Base-by-base conservation (phyloP, 352 stramenopile species). In the Globisporangium irregulare region DNA sequence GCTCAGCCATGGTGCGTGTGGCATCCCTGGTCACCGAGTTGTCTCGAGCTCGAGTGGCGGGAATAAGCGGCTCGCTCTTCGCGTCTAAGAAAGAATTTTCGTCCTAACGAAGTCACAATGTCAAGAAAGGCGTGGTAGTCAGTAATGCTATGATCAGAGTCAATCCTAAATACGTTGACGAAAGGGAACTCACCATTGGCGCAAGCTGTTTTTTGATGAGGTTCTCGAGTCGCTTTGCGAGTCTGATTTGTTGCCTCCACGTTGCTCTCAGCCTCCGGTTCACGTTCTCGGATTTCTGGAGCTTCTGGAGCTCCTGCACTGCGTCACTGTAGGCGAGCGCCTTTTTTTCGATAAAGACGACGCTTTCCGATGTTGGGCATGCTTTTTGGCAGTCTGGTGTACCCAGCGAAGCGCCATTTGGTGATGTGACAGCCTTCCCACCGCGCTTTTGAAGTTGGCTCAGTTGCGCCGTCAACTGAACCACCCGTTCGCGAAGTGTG, bases 161-260 rank as follows among this genome's bases (percentile, higher is more conserved):
- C 38, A 46, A 14, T 4, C 10, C 15, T 14, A n/a, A n/a, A 9
- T 10, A 50, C 1, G 1, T 50, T 9, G 41, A n/a, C 9, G 7
- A 10, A 2, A 32, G 4, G 3, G 25, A 20, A 29, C 58, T 43
- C 15, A 64, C 58, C 36, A 34, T 53, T 12, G 22, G 7, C 20
- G n/a, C 34, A 4, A 59, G n/a, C 12, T 46, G 46, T 24, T 76
- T 74, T 50, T 81, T 66, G 55, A 84, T 51, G 24, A 84, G 73
- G 46, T 75, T 70, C 50, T 84, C 77, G 12, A 84, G 68, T 14
- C 58, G 74, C 64, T 81, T 80, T 27, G 73, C 66, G 68, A 86
- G 65, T 55, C 82, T 76, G 64, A 83, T 73, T 62, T 86, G 78
- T 20, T 70, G 59, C 55, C 79, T 64, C 46, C 80, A 43, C 22